These are phyloP conservation scores for Poa pratensis DNA, from an alignment of 176 grass and related monocot genomes.

Conservation along the genomic window DNA sequence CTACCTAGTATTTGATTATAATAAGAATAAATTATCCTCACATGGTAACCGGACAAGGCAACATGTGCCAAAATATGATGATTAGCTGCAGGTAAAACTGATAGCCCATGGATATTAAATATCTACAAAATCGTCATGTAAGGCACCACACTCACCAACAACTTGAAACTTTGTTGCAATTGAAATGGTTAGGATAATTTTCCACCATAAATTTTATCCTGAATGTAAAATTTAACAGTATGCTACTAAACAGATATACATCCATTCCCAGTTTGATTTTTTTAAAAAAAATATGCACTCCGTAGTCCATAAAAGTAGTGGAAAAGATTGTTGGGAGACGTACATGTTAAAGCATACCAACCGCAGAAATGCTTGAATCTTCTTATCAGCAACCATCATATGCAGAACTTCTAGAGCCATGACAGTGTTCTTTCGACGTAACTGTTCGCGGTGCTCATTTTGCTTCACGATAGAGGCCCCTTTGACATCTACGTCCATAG, in stretches of 20 bases:
- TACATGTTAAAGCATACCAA: slow-evolving; percentile 91
- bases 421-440: slow-evolving; percentile 65
- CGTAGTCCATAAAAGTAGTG: neutral
- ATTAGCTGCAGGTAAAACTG: neutral
- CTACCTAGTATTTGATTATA: neutral
- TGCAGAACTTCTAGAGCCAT: slow-evolving; percentile 78
- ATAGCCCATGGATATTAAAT: slow-evolving; percentile 6
- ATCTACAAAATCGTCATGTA: slow-evolving; percentile 3
- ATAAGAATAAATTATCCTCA: neutral
- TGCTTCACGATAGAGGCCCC: slow-evolving; percentile 47
- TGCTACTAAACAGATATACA: neutral
- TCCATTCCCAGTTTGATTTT: neutral
- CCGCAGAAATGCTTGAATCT: slow-evolving; percentile 73
- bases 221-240: neutral
- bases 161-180: neutral
- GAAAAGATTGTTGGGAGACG: slow-evolving; percentile 27
- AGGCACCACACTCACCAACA: neutral
- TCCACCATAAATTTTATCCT: neutral
- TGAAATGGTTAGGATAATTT: neutral
- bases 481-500: slow-evolving; percentile 63
- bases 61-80: neutral
- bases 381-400: slow-evolving; percentile 76
- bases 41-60: neutral
- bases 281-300: neutral
- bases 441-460: slow-evolving; percentile 58